Evolutionary conservation across 2,329 filamentous ascomycete genomes (phyloP), one percentile per base, ranked within the genome.

Genomic region (Aspergillus sergii): DNA sequence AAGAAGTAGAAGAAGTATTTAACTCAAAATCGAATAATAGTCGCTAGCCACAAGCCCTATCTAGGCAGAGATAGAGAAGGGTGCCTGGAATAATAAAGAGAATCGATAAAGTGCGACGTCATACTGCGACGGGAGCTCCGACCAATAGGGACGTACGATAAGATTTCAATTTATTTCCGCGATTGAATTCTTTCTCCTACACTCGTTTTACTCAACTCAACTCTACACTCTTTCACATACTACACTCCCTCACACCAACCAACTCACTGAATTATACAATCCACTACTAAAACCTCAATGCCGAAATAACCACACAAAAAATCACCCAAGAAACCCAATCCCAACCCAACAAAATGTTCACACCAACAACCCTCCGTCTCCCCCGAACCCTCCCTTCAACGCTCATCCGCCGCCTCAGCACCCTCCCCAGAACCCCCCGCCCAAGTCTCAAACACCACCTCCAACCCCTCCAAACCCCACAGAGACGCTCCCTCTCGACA

Each of bases 401-500:
- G 11, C 11, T 50, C 26, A 30, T 23, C 45, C 45, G n/a, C 45
- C n/a, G 12, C 4, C 23, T 23, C 21, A 16, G 14, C 30, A 50
- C 26, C 6, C 23, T 50, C 14, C 23, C 46, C 12, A 48, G 16
- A 16, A 8, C 45, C 12, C 45, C 11, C 21, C 26, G 34, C 3
- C 1, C 19, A 9, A 51, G 48, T 14, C 48, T 16, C 23, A 14
- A 54, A n/a, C 67, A 65, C 55, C 30, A 59, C 58, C 50, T 53
- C 53, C 32, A 56, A 59, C 30, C 65, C 60, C 53, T 21, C 39
- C 45, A 66, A 50, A 10, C 1, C 6, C 4, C 21, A 14, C 41
- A 55, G 26, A 46, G 14, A 39, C n/a, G 65, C 63, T 61, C 57
- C 30, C 59, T 58, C 60, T 75, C 54, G 67, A 67, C 58, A 48